A percentile compares a stretch with the other conserved stretches of the same genome.
These are phyloP conservation scores for Vitis hybrid DNA, from an alignment of 177 flowering plant species.

Conservation along the genomic window DNA sequence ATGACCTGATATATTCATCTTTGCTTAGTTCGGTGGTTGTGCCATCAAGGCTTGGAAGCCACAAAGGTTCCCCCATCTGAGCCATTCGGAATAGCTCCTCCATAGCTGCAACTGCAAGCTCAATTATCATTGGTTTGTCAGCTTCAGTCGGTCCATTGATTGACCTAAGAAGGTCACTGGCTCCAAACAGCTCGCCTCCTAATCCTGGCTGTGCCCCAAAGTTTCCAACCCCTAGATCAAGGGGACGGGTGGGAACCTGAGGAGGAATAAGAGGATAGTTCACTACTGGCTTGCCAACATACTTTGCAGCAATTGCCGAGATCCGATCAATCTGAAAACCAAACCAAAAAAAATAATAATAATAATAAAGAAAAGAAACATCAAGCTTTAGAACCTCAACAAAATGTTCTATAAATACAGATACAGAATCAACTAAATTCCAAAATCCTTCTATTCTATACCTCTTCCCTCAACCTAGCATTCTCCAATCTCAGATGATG, in stretches of 20 bases:
- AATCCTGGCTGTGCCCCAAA: constrained; percentile 11
- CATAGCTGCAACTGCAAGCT: constrained; percentile 97
- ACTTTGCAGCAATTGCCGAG: constrained; percentile 32
- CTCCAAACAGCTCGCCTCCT: constrained; percentile 26
- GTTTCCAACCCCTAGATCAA: constrained; percentile 12
- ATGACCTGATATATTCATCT: constrained; percentile 73
- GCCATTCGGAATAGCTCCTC: constrained; percentile 87
- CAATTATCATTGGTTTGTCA: constrained; percentile 68
- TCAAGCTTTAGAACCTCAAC: no score
- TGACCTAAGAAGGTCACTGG: constrained; percentile 40
- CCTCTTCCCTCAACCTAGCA: constrained; percentile 58
- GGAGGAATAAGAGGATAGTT: constrained; percentile 21
- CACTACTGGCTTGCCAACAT: constrained; percentile 26
- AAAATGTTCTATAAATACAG: neutral
- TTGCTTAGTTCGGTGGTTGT: constrained; percentile 43
- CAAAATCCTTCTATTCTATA: neutral
- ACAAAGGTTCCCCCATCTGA: constrained; percentile 77
- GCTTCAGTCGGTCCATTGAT: constrained; percentile 34
- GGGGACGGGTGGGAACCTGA: constrained; percentile 16
- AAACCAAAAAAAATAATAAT: constrained; percentile 8
- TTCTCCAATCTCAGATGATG: constrained; percentile 55
- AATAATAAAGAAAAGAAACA: neutral
- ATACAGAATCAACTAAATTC: neutral
- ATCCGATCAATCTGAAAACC: constrained; percentile 33
- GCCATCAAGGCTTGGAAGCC: constrained; percentile 55